A percentile compares a stretch with the other conserved stretches of the same genome.
Evolutionary conservation across 441 rosid species (phyloP).

Genomic region (Flueggea neowawraea): DNA sequence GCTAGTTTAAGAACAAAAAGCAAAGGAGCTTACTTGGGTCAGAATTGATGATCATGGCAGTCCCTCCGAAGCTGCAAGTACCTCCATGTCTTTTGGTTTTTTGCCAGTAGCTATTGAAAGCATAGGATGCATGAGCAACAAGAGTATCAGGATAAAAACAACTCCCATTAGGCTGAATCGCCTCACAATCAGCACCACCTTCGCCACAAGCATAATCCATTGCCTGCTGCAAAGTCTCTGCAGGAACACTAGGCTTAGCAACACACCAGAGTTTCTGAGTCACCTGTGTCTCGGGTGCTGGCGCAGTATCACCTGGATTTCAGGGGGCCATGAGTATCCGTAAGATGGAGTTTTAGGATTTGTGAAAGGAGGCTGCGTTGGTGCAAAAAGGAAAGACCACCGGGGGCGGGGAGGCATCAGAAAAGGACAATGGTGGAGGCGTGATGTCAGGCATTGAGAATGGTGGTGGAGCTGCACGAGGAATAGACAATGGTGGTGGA

Average conservation of each 20-base stretch:
- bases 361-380: slow-evolving; percentile 4
- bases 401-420: slow-evolving; percentile 4
- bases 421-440: slow-evolving; percentile 13
- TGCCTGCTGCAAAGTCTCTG: slow-evolving; percentile 60
- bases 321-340: slow-evolving; percentile 54
- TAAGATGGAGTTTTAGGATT: slow-evolving; percentile 7
- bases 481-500: slow-evolving; percentile 25
- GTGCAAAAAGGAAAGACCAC: slow-evolving; percentile 23
- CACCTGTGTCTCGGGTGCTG: slow-evolving; percentile 35
- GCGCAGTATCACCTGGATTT: slow-evolving; percentile 36
- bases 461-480: slow-evolving; percentile 16
- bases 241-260: slow-evolving; percentile 55
- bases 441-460: neutral
- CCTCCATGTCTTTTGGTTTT: slow-evolving; percentile 58
- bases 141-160: slow-evolving; percentile 74
- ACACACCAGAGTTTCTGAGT: slow-evolving; percentile 33
- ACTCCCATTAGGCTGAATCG: slow-evolving; percentile 47
- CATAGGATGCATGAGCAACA: slow-evolving; percentile 92
- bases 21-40: slow-evolving; percentile 81
- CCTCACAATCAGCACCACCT: slow-evolving; percentile 72
- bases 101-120: slow-evolving; percentile 88
- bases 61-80: slow-evolving; percentile 76
- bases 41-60: slow-evolving; percentile 58
- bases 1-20: neutral
- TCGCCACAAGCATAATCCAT: slow-evolving; percentile 85